Base-by-base conservation (phyloP, 2,329 filamentous ascomycete genomes). In the Trichoderma asperellum region DNA sequence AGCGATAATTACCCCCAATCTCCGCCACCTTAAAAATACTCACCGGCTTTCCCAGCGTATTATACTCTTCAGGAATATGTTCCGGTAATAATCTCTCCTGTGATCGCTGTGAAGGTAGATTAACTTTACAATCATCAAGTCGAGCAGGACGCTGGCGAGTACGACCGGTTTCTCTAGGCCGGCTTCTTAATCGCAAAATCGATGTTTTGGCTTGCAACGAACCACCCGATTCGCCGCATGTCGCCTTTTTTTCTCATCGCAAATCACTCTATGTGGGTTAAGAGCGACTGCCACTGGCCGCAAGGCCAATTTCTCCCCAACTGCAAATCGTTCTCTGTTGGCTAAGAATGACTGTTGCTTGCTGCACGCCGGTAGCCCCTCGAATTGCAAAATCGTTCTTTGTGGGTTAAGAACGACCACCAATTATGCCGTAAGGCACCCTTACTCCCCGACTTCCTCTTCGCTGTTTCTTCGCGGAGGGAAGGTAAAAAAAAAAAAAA, bases 111-210 rank as follows among this genome's bases (percentile, higher is more conserved):
- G 59, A 62, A 37, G 59, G 59, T 35, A 62, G 35, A 62, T 37
- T 29, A 43, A 62, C 59, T 43, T 62, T 35, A 29, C 59, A 62
- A 29, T 62, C 59, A 43, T 43, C 35, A 21, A 62, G 35, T 24
- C 59, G n/a, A 49, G 59, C 59, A 21, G 59, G 59, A 62, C 59
- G 59, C 40, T 62, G 59, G 59, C 59, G 59, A 21, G 59, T 35
- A 43, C 35, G 59, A 43, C n/a, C 40, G 21, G 59, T 40, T 40
- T 40, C 35, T 40, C 35, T 40, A 40, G 35, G 35, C 35, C 35
- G 35, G 35, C 35, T 40, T 40, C 35, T 40, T 40, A 40, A 40
- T 40, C 11, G 35, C 35, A 40, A 40, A 40, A 40, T 40, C 35
- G 35, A 11, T 40, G 35, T 40, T 40, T 40, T 40, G 35, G 35